Percentiles rank a stretch among this genome's conserved stretches.
Evolutionary conservation across 306 rosid species (phyloP).

Genomic region (Leucaena leucocephala): DNA sequence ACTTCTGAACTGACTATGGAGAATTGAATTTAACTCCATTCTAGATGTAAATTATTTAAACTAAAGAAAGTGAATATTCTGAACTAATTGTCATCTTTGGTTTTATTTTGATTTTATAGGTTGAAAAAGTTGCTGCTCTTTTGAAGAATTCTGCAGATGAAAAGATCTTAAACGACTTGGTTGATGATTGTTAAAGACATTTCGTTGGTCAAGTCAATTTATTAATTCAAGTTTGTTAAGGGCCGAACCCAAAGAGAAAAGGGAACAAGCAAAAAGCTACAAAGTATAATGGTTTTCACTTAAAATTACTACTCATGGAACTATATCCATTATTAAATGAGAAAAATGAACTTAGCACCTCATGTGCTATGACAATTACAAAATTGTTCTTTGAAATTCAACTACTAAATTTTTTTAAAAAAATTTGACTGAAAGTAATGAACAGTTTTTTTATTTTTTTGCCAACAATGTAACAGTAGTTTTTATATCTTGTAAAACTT

Average conservation of each 20-base stretch:
- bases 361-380: background rate
- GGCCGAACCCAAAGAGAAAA: background rate
- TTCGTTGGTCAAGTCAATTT: background rate
- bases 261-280: background rate
- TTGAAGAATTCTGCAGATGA: background rate
- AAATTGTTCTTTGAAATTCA: background rate
- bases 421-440: background rate
- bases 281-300: background rate
- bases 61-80: background rate
- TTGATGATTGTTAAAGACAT: background rate
- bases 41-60: background rate
- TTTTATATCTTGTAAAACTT: background rate
- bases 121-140: background rate
- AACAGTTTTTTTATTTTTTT: too few relatives aligned
- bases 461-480: too few relatives aligned
- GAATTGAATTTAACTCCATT: background rate
- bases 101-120: background rate
- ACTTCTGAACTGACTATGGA: too few relatives aligned
- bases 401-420: background rate
- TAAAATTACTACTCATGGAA: background rate
- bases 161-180: background rate
- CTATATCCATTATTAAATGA: background rate
- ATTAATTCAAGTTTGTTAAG: background rate
- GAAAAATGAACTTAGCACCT: background rate
- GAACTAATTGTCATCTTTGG: background rate